Percentiles rank a stretch among this genome's conserved stretches.
These are phyloP conservation scores for Helichrysum umbraculigerum DNA, from an alignment of 129 eudicot species.

Conservation along the genomic window DNA sequence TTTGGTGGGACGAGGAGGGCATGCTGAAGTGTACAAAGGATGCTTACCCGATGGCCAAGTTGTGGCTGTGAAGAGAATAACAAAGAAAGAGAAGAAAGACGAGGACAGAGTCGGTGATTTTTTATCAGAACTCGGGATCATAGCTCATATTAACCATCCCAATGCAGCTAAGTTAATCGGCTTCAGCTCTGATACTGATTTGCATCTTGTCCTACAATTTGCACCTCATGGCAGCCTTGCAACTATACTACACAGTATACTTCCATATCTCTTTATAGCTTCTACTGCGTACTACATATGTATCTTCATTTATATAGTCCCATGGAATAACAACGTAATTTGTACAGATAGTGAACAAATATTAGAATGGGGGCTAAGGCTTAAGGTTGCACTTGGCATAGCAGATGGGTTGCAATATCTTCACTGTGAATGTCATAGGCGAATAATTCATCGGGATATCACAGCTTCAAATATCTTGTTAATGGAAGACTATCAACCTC, in stretches of 20 bases:
- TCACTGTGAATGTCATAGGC: constrained; percentile 79
- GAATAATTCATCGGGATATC: constrained; percentile 90
- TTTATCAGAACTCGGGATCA: constrained; percentile 90
- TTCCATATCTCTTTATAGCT: not conserved
- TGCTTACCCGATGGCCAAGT: constrained; percentile 68
- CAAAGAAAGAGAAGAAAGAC: constrained; percentile 68
- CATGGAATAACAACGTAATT: not conserved
- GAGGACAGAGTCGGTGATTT: constrained; percentile 74
- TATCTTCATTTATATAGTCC: not conserved
- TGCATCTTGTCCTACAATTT: constrained; percentile 83
- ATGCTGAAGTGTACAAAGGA: constrained; percentile 96
- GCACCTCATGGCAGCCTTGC: constrained; percentile 89
- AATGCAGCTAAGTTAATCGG: constrained; percentile 80
- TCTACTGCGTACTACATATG: not conserved
- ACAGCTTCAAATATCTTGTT: constrained; percentile 92
- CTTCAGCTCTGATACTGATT: constrained; percentile 66
- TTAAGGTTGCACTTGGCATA: constrained; percentile 74
- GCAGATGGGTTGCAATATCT: constrained; percentile 93
- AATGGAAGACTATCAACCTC: constrained; percentile 76
- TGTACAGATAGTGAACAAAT: constrained; percentile 35
- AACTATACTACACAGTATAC: constrained; percentile 57
- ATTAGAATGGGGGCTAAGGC: constrained; percentile 69
- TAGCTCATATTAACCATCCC: constrained; percentile 93
- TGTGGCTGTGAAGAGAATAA: constrained; percentile 84
- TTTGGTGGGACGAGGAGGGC: constrained; percentile 89